Conservation (phyloP, 208 protist genomes). For the Acanthamoeba culbertsoni region DNA sequence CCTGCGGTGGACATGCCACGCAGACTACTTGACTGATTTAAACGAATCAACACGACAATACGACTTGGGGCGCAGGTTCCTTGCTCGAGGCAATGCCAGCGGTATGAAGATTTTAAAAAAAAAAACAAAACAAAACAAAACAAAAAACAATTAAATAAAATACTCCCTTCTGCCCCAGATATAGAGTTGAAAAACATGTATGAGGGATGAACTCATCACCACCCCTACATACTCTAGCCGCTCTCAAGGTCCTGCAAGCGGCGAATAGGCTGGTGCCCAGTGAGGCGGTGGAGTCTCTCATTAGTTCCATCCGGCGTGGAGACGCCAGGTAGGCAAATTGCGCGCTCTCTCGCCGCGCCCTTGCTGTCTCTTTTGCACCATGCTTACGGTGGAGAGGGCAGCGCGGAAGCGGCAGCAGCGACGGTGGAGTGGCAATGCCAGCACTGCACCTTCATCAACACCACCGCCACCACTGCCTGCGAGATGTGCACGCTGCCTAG, state of each 20-base stretch:
- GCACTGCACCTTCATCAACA: conserved; percentile 52
- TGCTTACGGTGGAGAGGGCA: background rate
- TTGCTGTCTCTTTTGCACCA: background rate
- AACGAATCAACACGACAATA: background rate
- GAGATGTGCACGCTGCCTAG: conserved; percentile 41
- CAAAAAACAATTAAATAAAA: no score
- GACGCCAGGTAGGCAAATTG: no score
- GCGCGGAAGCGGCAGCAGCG: background rate
- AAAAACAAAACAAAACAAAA: no score
- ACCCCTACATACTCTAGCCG: no score
- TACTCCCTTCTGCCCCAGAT: no score
- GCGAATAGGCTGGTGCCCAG: conserved; percentile 49
- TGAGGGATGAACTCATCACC: no score
- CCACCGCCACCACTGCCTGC: background rate
- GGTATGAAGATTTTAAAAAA: background rate
- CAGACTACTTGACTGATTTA: conserved; percentile 15
- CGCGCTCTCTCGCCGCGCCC: no score
- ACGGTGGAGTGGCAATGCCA: conserved; percentile 37
- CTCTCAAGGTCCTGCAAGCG: conserved; percentile 6
- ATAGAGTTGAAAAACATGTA: no score
- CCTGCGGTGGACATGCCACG: conserved; percentile 4
- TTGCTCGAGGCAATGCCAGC: background rate
- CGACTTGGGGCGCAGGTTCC: background rate
- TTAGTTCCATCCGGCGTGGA: background rate
- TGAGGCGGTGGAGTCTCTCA: background rate